Evolutionary conservation across 805 yeast species (phyloP).

Genomic region (Monosporozyma servazzii): DNA sequence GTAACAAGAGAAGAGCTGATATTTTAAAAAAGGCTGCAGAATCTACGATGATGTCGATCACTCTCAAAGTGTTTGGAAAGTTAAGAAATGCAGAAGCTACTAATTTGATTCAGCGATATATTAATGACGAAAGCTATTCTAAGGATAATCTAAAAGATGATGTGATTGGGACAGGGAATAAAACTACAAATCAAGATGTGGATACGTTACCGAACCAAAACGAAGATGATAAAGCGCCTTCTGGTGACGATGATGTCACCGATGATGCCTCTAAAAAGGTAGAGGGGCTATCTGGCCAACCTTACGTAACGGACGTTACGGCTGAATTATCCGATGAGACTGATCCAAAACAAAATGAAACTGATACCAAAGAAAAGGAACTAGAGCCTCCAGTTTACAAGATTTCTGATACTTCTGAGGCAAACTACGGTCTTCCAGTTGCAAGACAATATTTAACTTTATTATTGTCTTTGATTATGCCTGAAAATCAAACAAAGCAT

Average conservation of each 20-base stretch:
- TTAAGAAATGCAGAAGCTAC: slow-evolving; percentile 34
- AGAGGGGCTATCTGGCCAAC: neutral
- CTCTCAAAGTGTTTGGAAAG: slow-evolving; percentile 57
- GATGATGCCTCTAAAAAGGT: neutral
- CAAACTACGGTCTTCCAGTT: slow-evolving; percentile 62
- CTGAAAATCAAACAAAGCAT: slow-evolving; percentile 73
- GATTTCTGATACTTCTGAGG: slow-evolving; percentile 10
- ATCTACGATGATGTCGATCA: slow-evolving; percentile 60
- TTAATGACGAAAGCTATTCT: slow-evolving; percentile 18
- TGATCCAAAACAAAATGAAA: slow-evolving; percentile 3
- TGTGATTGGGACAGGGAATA: slow-evolving; percentile 11
- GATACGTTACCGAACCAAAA: neutral
- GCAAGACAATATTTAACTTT: slow-evolving; percentile 70
- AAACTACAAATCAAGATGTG: neutral
- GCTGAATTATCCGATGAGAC: neutral
- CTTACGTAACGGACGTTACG: neutral
- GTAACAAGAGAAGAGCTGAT: slow-evolving; percentile 86
- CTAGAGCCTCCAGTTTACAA: slow-evolving; percentile 1
- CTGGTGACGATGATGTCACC: neutral
- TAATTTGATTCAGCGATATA: slow-evolving; percentile 9
- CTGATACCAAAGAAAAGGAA: slow-evolving; percentile 4
- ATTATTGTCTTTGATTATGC: slow-evolving; percentile 70
- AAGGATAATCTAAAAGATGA: slow-evolving; percentile 13
- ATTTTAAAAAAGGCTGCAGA: slow-evolving; percentile 85
- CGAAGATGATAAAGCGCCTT: neutral